phyloP scores from a whole-genome alignment of 768 basidiomycete genomes.

The Porphyrellus cyaneotinctus region DNA sequence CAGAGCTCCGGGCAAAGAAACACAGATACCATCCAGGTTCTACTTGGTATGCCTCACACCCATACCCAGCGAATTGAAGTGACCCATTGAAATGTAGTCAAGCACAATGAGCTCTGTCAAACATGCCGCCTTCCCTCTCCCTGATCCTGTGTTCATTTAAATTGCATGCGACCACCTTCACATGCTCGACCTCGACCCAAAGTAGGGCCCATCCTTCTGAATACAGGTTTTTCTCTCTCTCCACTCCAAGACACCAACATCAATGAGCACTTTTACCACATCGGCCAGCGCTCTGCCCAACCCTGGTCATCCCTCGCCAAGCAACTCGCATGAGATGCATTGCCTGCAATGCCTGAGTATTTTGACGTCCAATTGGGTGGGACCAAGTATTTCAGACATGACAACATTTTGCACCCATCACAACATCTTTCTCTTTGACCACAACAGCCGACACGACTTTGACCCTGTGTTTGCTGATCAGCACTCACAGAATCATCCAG shows the following conservation, averaged over 20 bases:
- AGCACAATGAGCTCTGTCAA: constrained; percentile 83
- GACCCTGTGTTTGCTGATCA: too few species aligned
- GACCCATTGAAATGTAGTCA: constrained; percentile 36
- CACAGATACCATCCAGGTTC: not conserved
- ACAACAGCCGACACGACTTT: too few species aligned
- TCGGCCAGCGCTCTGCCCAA: constrained; percentile 65
- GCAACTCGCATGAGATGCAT: constrained; percentile 43
- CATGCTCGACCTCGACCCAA: constrained; percentile 77
- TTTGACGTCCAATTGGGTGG: constrained; percentile 71
- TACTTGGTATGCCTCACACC: constrained; percentile 6
- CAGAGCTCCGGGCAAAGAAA: not conserved
- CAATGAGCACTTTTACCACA: constrained; percentile 82
- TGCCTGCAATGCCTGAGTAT: constrained; percentile 59
- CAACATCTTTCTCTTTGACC: too few species aligned
- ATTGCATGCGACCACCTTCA: constrained; percentile 79
- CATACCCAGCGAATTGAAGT: not conserved
- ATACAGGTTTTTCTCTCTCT: constrained; percentile 78
- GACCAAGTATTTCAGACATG: constrained; percentile 69
- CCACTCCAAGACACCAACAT: constrained; percentile 76
- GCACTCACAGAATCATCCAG: too few species aligned
- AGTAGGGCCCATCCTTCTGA: constrained; percentile 73
- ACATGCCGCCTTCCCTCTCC: constrained; percentile 58
- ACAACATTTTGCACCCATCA: too few species aligned
- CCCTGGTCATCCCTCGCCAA: constrained; percentile 76
- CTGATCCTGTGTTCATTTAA: constrained; percentile 57